Conservation (phyloP, 768 basidiomycete genomes). For the Megacollybia marginata region DNA sequence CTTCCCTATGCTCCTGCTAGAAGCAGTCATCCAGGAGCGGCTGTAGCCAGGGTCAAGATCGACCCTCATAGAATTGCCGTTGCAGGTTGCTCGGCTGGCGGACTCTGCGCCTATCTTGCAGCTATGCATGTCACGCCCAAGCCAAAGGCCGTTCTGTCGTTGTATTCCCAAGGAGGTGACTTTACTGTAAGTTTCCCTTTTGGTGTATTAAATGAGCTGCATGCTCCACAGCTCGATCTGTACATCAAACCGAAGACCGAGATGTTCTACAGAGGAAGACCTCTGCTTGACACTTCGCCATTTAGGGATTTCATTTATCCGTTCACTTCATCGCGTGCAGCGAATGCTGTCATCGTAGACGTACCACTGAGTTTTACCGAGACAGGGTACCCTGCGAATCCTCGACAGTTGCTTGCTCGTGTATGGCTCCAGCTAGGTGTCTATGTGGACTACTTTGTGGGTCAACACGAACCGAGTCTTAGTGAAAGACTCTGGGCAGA, state of each 20-base stretch:
- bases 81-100: conserved; percentile 54
- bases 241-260: conserved; percentile 39
- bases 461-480: conserved; percentile 37
- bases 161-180: conserved; percentile 61
- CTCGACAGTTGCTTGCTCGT: conserved; percentile 50
- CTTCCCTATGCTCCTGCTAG: conserved; percentile 6
- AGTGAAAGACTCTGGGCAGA: conserved; percentile 33
- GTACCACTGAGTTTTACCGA: conserved; percentile 43
- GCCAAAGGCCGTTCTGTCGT: conserved; percentile 45
- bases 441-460: conserved; percentile 54
- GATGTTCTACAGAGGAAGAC: conserved; percentile 48
- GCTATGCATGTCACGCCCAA: conserved; percentile 45
- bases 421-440: conserved; percentile 54
- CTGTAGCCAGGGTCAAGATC: not conserved
- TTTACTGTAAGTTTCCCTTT: conserved; percentile 30
- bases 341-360: conserved; percentile 21
- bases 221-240: conserved; percentile 34
- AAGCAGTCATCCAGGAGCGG: too few species aligned
- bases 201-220: too few species aligned
- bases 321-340: conserved; percentile 9
- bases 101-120: conserved; percentile 56
- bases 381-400: conserved; percentile 50
- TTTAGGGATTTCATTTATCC: conserved; percentile 45
- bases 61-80: conserved; percentile 41
- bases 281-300: conserved; percentile 42